Conservation (phyloP, 1,284 basidiomycete species). For the Leccinum subspadiceum region DNA sequence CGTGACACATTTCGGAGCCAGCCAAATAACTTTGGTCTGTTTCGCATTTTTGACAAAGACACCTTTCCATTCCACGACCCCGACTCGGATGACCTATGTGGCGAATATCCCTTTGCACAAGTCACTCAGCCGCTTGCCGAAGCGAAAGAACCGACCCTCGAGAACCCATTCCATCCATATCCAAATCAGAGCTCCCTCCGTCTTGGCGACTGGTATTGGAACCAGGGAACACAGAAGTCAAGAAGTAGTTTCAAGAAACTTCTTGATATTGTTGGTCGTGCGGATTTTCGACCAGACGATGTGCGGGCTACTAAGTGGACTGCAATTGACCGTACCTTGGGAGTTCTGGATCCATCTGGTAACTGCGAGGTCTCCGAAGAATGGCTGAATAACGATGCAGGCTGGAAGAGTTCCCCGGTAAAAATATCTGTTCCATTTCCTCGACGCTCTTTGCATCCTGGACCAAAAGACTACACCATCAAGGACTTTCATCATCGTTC, state of each 20-base stretch:
- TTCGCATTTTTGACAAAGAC: not conserved
- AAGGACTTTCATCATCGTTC: not conserved
- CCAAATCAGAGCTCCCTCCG: not conserved
- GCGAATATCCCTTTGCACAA: not conserved
- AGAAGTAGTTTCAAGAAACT: not conserved
- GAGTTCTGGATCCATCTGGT: not conserved
- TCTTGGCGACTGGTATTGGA: not conserved
- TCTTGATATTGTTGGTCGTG: not conserved
- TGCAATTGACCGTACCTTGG: not conserved
- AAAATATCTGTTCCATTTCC: not conserved
- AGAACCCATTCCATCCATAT: not conserved
- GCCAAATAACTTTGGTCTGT: not conserved
- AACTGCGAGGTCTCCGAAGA: not conserved
- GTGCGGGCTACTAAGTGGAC: not conserved
- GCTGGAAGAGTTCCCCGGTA: not conserved
- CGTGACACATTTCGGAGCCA: not conserved
- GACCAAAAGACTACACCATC: not conserved
- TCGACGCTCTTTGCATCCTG: not conserved
- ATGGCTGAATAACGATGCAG: not conserved
- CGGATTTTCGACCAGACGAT: not conserved
- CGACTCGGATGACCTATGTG: not conserved
- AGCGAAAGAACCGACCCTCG: not conserved
- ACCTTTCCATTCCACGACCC: not conserved
- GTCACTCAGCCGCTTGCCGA: not conserved
- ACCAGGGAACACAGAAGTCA: not conserved